Evolutionary conservation across 257 asterid species (phyloP), one percentile per base, ranked within the genome.

Genomic region (Forsythia suspensa): DNA sequence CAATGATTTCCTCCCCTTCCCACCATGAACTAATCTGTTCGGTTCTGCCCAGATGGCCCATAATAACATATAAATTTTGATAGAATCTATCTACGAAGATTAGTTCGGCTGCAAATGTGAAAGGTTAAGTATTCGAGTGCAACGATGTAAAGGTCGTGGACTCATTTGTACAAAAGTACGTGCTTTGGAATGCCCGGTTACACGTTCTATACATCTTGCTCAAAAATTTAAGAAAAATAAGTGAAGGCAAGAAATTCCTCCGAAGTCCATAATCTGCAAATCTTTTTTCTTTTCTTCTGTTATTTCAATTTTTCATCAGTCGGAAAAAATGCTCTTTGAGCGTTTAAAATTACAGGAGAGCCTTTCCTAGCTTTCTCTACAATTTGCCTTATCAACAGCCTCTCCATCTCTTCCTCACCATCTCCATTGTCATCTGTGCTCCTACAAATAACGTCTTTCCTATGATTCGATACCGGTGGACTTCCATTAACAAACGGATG

Each of bases 341-440:
- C 98, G 78, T 91, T 89, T 82, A 91, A 82, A 86, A 91, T 87
- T 66, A 90, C 97, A 84, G 99, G 94, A 65, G 97, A 93, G n/a
- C 99, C 96, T 84, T 92, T 92, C 77, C 86, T 88, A 34, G 97
- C 97, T 87, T 85, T 86, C 89, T 93, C 97, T 20, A 93, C 93
- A 59, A 95, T 86, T 73, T 92, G 97, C 87, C 83, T 84, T 75
- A 95, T 91, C 87, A 95, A 83, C 80, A 91, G 76, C 89, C 85
- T 89, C 85, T 93, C 99, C 92, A 90, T 88, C 84, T 94, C 99
- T 82, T 93, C 91, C 21, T 81, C 76, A 61, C 79, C 88, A n/a
- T 74, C 88, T 21, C 79, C 88, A 46, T 76, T 77, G 9, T 76
- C 89, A 10, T 85, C 88, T 71, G 73, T 76, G 79, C 84, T 76